Percentiles rank a stretch among this genome's conserved stretches.
Evolutionary conservation across 2,329 filamentous ascomycete genomes (phyloP).

Genomic region (Aspergillus sergii): DNA sequence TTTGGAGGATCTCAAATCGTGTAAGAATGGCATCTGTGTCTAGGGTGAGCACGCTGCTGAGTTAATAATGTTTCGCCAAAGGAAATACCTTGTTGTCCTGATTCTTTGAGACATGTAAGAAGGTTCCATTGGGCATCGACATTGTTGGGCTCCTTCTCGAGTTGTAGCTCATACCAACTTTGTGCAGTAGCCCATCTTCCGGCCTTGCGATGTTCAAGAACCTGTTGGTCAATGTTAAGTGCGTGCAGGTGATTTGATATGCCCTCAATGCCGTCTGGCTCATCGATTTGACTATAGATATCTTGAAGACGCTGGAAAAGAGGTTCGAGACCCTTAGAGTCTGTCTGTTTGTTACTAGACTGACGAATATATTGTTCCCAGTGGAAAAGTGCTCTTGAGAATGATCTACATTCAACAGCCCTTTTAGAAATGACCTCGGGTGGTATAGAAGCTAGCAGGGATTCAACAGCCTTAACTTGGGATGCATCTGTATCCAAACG

Average conservation of each 20-base stretch:
- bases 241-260: constrained; percentile 85
- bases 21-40: constrained; percentile 76
- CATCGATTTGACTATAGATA: constrained; percentile 96
- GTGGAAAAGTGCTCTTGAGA: constrained; percentile 87
- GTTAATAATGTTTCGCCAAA: not conserved
- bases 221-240: constrained; percentile 90
- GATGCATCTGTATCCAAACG: constrained; percentile 36
- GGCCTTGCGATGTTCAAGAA: constrained; percentile 88
- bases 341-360: constrained; percentile 52
- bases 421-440: constrained; percentile 75
- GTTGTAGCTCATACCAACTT: constrained; percentile 93
- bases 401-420: constrained; percentile 92
- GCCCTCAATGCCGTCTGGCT: constrained; percentile 93
- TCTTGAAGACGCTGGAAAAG: constrained; percentile 80
- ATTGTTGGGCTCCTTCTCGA: constrained; percentile 77
- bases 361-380: constrained; percentile 87
- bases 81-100: constrained; percentile 82
- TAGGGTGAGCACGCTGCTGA: not conserved
- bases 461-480: constrained; percentile 67
- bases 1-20: constrained; percentile 76
- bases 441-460: constrained; percentile 69
- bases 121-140: constrained; percentile 79
- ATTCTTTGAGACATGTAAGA: constrained; percentile 85
- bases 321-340: constrained; percentile 55
- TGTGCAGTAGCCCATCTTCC: constrained; percentile 93